Percentiles rank a stretch among this genome's conserved stretches.
These are phyloP conservation scores for Anethum foeniculum DNA, from an alignment of 140 eudicot genomes.

Conservation along the genomic window DNA sequence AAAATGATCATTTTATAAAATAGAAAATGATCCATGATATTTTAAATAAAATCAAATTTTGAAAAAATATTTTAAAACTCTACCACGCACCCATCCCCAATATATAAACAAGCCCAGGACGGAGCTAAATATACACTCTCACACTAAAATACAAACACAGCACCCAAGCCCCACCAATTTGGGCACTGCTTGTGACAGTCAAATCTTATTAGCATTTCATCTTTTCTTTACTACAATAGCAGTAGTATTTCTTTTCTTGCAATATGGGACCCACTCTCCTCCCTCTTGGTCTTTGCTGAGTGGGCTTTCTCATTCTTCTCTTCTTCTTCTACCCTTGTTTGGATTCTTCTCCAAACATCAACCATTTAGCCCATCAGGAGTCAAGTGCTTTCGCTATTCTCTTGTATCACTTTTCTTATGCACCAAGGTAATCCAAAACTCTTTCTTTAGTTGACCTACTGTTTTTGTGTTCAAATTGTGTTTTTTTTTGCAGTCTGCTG, in stretches of 20 bases:
- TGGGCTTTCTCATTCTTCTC: slow-evolving; percentile 13
- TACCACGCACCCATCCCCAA: too few species aligned
- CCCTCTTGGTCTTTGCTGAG: slow-evolving; percentile 39
- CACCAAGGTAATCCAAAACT: neutral
- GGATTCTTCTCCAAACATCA: slow-evolving; percentile 1
- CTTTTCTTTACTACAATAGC: too few species aligned
- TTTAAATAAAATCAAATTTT: too few species aligned
- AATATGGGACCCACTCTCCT: slow-evolving; percentile 8
- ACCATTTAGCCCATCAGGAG: neutral
- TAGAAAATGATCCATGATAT: too few species aligned
- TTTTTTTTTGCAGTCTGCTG: neutral
- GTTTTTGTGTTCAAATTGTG: neutral
- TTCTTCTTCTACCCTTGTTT: slow-evolving; percentile 7
- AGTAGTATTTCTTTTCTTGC: neutral
- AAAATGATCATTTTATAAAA: too few species aligned
- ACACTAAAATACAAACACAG: too few species aligned
- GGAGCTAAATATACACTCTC: too few species aligned
- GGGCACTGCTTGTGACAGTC: too few species aligned
- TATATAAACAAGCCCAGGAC: too few species aligned
- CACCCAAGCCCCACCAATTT: too few species aligned
- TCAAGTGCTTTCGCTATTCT: neutral
- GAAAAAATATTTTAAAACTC: too few species aligned
- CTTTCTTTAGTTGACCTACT: slow-evolving; percentile 1
- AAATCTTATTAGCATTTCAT: too few species aligned
- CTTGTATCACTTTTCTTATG: slow-evolving; percentile 3